phyloP scores from a whole-genome alignment of 179 eudicot species.

The Corrigiola litoralis region DNA sequence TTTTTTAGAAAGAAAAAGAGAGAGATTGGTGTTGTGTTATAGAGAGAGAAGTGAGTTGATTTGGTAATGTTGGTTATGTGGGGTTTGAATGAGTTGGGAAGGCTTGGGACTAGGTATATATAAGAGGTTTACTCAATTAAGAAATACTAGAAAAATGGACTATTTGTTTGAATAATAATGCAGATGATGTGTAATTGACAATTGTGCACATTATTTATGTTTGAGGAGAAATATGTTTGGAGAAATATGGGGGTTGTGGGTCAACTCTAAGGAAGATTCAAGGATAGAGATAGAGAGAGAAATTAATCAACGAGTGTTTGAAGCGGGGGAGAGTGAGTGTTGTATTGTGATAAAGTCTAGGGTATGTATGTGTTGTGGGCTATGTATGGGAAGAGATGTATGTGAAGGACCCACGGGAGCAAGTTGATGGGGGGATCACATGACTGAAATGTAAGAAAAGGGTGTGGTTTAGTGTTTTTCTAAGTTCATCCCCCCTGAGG shows the following conservation, averaged over 20 bases:
- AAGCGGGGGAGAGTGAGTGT: background rate
- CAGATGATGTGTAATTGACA: too few relatives aligned
- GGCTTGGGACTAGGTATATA: conserved; percentile 1
- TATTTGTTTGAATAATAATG: too few relatives aligned
- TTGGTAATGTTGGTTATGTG: background rate
- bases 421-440: conserved; percentile 19
- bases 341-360: background rate
- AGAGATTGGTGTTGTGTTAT: background rate
- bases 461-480: background rate
- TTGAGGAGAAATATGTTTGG: background rate
- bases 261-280: conserved; percentile 34
- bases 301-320: background rate
- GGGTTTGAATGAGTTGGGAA: conserved; percentile 9
- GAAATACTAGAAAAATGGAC: background rate
- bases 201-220: too few relatives aligned
- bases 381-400: conserved; percentile 19
- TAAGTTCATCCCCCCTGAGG: conserved; percentile 19
- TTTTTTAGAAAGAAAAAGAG: background rate
- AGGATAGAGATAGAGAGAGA: conserved; percentile 23
- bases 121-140: background rate
- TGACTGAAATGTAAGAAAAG: background rate
- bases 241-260: conserved; percentile 13
- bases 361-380: conserved; percentile 28
- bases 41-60: background rate
- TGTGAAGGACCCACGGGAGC: conserved; percentile 10